Percentiles rank a stretch among this genome's conserved stretches.
phyloP scores from a whole-genome alignment of 2,329 filamentous ascomycete species.

The Colletotrichum lindemuthianum region DNA sequence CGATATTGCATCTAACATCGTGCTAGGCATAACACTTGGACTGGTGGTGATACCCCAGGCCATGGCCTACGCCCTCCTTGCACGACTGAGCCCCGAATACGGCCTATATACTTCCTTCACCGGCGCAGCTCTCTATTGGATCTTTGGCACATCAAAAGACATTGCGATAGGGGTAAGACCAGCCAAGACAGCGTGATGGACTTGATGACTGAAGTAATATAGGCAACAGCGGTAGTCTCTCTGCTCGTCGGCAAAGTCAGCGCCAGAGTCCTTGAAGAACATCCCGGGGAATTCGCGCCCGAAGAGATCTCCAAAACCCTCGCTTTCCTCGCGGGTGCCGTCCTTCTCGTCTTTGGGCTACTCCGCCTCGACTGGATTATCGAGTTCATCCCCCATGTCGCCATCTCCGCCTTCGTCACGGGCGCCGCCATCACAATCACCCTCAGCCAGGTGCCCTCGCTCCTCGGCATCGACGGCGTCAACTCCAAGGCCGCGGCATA shows the following conservation, averaged over 20 bases:
- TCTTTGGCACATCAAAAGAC: conserved; percentile 86
- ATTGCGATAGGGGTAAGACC: conserved; percentile 75
- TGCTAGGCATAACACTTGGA: conserved; percentile 57
- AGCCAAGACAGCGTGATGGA: no score
- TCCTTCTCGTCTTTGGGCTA: conserved; percentile 61
- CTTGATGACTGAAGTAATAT: conserved; percentile 39
- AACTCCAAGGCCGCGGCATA: conserved; percentile 61
- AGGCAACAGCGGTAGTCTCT: conserved; percentile 67
- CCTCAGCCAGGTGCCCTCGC: conserved; percentile 59
- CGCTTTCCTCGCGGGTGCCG: conserved; percentile 58
- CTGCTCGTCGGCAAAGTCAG: conserved; percentile 60
- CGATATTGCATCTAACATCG: conserved; percentile 32
- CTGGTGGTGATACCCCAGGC: conserved; percentile 81
- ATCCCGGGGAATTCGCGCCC: conserved; percentile 42
- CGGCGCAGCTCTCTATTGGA: conserved; percentile 82
- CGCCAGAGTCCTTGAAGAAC: conserved; percentile 46
- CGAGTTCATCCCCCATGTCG: conserved; percentile 63
- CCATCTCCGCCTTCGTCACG: conserved; percentile 66
- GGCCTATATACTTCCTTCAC: conserved; percentile 87
- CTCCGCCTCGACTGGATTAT: conserved; percentile 63
- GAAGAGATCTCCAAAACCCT: conserved; percentile 57
- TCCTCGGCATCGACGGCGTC: conserved; percentile 61
- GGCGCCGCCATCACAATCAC: conserved; percentile 62
- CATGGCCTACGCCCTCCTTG: conserved; percentile 82
- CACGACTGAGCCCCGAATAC: conserved; percentile 73